Percentiles rank a stretch among this genome's conserved stretches.
These are phyloP conservation scores for Entomortierella beljakovae DNA, from an alignment of 192 early-diverging fungal genomes.

Conservation along the genomic window DNA sequence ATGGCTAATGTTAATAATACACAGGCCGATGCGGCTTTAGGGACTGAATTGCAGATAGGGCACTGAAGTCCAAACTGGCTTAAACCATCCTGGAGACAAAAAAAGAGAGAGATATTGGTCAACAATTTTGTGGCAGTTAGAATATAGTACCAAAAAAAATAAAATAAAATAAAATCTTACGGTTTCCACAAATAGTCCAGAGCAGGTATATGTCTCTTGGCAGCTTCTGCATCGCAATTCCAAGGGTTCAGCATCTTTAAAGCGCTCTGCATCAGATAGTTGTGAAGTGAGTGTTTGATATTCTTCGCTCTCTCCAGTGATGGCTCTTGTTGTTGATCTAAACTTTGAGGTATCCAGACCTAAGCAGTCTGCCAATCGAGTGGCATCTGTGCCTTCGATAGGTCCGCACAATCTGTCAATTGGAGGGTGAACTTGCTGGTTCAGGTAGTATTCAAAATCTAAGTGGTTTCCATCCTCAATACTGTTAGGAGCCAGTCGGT, in stretches of 20 bases:
- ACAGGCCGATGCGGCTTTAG: slow-evolving; percentile 56
- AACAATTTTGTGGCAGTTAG: neutral
- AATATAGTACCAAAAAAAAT: neutral
- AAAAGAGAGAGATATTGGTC: neutral
- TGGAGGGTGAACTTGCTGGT: slow-evolving; percentile 92
- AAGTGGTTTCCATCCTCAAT: too few species aligned
- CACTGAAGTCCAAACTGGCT: slow-evolving; percentile 33
- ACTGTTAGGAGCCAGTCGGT: too few species aligned
- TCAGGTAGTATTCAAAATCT: slow-evolving; percentile 94
- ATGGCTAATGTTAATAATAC: slow-evolving; percentile 77
- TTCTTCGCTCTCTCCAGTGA: slow-evolving; percentile 53
- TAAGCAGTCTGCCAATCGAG: slow-evolving; percentile 83
- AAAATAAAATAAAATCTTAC: neutral
- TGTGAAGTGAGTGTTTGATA: slow-evolving; percentile 83
- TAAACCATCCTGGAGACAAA: slow-evolving; percentile 15
- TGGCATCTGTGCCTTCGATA: slow-evolving; percentile 86
- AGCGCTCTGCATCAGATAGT: slow-evolving; percentile 78
- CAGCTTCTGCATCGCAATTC: slow-evolving; percentile 72
- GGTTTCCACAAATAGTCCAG: slow-evolving; percentile 13
- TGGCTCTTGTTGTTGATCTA: slow-evolving; percentile 28
- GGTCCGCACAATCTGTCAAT: slow-evolving; percentile 84
- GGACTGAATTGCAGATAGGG: slow-evolving; percentile 21
- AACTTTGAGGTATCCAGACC: slow-evolving; percentile 82
- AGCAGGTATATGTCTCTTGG: slow-evolving; percentile 50
- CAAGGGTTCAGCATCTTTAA: slow-evolving; percentile 78